Evolutionary conservation across 2,329 filamentous ascomycete species (phyloP).

Genomic region (Colletotrichum sp.): DNA sequence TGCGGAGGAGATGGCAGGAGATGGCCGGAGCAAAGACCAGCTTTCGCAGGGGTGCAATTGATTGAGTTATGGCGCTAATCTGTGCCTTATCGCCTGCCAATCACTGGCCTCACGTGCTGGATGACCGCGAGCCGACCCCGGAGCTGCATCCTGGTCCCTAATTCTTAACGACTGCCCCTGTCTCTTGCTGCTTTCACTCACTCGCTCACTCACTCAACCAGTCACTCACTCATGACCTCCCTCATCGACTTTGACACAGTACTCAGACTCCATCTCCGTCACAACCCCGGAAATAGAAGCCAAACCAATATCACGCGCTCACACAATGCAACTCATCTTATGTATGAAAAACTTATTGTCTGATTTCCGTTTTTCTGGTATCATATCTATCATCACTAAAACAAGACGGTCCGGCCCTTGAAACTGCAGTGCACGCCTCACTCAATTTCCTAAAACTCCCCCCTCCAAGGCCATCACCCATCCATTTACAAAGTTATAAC

Average conservation of each 20-base stretch:
- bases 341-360: not conserved
- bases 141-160: not conserved
- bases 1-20: not conserved
- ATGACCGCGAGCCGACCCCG: not conserved
- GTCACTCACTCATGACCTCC: not conserved
- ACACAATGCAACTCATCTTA: not conserved
- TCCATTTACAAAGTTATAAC: not conserved
- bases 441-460: not conserved
- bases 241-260: not conserved
- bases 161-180: not conserved
- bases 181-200: not conserved
- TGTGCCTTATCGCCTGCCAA: constrained; percentile 19
- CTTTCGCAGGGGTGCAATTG: not conserved
- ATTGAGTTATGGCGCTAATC: constrained; percentile 5
- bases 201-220: not conserved
- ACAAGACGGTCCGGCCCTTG: not conserved
- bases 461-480: not conserved
- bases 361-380: not conserved
- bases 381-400: constrained; percentile 2
- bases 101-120: constrained; percentile 18
- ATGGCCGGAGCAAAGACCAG: not conserved
- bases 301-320: not conserved
- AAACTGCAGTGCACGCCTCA: not conserved
- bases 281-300: not conserved
- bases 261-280: not conserved